Base-by-base conservation (phyloP, 306 rosid genomes). In the Vigna hirtella region DNA sequence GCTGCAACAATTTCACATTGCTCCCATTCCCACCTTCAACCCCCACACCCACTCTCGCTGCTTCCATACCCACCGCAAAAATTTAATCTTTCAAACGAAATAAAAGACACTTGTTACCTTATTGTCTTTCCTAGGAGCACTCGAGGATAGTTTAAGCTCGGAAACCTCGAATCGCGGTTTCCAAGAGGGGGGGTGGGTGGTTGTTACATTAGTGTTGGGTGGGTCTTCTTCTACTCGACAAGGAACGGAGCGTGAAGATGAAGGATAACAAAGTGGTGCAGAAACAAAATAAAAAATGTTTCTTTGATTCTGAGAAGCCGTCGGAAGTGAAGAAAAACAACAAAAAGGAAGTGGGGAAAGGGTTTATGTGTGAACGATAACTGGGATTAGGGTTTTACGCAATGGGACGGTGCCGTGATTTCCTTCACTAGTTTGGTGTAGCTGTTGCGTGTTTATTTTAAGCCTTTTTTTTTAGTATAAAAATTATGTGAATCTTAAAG, bases 1-100 rank as follows among this genome's bases (percentile, higher is more conserved):
- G 69, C 14, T 63, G 53, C 53, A 66, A 20, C 53, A 66, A 18
- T 43, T 66, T 66, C 53, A 66, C 72, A 3, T 12, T 66, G 30
- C 7, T 66, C 16, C 36, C 72, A 6, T 57, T 76, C 53, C 70
- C 52, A 45, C 76, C 74, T 57, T 78, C 81, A 26, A 67, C 76
- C 50, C 38, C 81, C 69, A 72, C 61, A 9, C 69, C 81, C 49
- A 55, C 68, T 45, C 70, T n/a, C 5, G 72, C 72, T 66, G 72
- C 72, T 20, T 66, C 72, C 72, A 66, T 66, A 6, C 53, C 53
- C 70, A 65, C 47, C 47, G 3, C 2, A 6, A 62, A 38, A 38
- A 18, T 9, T 38, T 34, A 0, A 40, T 17, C 12, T 38, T 65
- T 65, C 20, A 63, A 34, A 36, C 1, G 48, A 63, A 65, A n/a